phyloP scores from a whole-genome alignment of 2,329 filamentous ascomycete species.

The Orbilia quercus region DNA sequence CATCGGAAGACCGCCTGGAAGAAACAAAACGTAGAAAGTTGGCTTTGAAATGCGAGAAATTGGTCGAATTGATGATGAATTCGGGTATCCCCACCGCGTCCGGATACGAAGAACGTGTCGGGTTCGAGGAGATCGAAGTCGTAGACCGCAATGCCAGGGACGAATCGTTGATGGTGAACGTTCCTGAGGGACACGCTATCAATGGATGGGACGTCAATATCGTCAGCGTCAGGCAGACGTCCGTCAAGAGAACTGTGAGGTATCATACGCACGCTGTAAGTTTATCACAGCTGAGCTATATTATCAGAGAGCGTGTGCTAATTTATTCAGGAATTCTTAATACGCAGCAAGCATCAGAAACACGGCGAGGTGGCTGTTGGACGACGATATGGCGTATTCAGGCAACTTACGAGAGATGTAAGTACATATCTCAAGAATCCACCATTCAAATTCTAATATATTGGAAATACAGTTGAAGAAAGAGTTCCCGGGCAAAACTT shows the following conservation, averaged over 20 bases:
- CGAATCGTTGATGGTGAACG: constrained; percentile 83
- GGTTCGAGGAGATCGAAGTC: constrained; percentile 96
- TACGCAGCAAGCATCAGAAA: constrained; percentile 83
- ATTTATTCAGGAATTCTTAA: constrained; percentile 81
- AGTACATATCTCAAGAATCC: constrained; percentile 11
- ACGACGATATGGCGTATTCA: constrained; percentile 89
- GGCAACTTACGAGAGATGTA: constrained; percentile 76
- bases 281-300: not conserved
- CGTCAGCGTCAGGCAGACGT: constrained; percentile 82
- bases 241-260: constrained; percentile 84
- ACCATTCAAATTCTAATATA: constrained; percentile 14
- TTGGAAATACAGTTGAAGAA: constrained; percentile 69
- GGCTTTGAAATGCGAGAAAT: constrained; percentile 90
- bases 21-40: constrained; percentile 95
- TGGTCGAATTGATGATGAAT: constrained; percentile 99
- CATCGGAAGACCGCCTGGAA: constrained; percentile 93
- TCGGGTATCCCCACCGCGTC: constrained; percentile 95
- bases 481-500: constrained; percentile 88
- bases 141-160: constrained; percentile 94
- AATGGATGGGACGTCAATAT: constrained; percentile 99
- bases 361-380: constrained; percentile 82
- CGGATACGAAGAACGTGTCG: constrained; percentile 95
- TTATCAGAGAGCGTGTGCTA: not conserved
- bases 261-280: constrained; percentile 90
- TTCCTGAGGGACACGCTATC: constrained; percentile 89